phyloP scores from a whole-genome alignment of 1,284 basidiomycete species.

The Microstroma glucosiphilum region DNA sequence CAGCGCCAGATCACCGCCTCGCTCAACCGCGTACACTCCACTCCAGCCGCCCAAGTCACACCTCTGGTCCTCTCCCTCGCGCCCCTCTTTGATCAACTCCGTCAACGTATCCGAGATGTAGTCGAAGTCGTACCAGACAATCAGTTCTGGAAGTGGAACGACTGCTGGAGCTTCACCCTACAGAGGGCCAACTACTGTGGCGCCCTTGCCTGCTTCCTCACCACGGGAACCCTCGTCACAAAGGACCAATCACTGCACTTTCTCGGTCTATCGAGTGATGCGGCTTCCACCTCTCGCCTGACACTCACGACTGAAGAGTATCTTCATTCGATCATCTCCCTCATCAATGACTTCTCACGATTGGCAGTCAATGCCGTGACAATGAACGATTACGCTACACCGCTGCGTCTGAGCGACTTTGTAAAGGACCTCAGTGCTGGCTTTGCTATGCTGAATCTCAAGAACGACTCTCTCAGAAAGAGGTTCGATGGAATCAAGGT shows the following conservation, averaged over 20 bases:
- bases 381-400: conserved; percentile 33
- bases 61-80: conserved; percentile 6
- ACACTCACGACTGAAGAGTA: conserved; percentile 41
- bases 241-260: conserved; percentile 8
- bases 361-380: conserved; percentile 28
- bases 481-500: conserved; percentile 48
- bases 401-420: conserved; percentile 32
- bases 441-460: conserved; percentile 48
- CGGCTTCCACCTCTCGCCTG: conserved; percentile 13
- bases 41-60: conserved; percentile 7
- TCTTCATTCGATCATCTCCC: conserved; percentile 35
- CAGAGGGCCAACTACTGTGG: conserved; percentile 7
- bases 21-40: conserved; percentile 29
- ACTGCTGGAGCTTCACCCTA: conserved; percentile 8
- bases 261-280: not conserved
- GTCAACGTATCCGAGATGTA: not conserved
- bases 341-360: conserved; percentile 39
- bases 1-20: conserved; percentile 20
- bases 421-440: conserved; percentile 46
- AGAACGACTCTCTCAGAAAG: conserved; percentile 45
- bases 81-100: not conserved
- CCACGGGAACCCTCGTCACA: conserved; percentile 5
- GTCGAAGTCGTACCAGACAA: conserved; percentile 5
- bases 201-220: conserved; percentile 8
- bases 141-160: conserved; percentile 16